These are phyloP conservation scores for Symbiotaphrina buchneri DNA, from an alignment of 495 filamentous ascomycete genomes.

Conservation along the genomic window DNA sequence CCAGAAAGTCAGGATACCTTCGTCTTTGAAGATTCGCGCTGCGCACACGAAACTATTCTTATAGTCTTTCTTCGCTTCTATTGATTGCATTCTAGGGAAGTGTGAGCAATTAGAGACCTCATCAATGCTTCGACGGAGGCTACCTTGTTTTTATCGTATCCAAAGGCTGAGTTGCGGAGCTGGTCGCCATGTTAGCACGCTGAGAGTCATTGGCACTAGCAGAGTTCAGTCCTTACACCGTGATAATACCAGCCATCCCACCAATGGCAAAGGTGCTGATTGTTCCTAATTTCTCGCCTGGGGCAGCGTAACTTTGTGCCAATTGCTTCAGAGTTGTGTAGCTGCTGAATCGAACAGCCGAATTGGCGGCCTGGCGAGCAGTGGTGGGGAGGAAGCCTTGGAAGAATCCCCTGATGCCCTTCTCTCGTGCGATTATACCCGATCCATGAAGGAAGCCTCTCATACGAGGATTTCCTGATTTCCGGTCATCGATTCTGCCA, in stretches of 20 bases:
- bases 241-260: constrained; percentile 74
- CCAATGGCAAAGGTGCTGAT: constrained; percentile 79
- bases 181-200: constrained; percentile 15
- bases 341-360: constrained; percentile 66
- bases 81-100: constrained; percentile 65
- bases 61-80: constrained; percentile 66
- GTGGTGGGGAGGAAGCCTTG: constrained; percentile 93
- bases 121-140: constrained; percentile 1
- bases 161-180: constrained; percentile 60
- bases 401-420: constrained; percentile 82
- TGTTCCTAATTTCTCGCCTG: constrained; percentile 87
- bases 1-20: constrained; percentile 84
- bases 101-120: neutral
- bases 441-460: constrained; percentile 83
- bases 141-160: constrained; percentile 88
- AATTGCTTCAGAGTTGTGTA: constrained; percentile 83
- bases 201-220: constrained; percentile 6
- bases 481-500: constrained; percentile 91
- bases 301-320: constrained; percentile 77
- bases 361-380: constrained; percentile 84
- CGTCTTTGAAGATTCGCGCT: constrained; percentile 61
- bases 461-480: constrained; percentile 67
- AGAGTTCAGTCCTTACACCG: constrained; percentile 41
- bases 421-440: constrained; percentile 63
- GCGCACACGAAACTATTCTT: constrained; percentile 80